These are phyloP conservation scores for Exophiala xenobiotica DNA, from an alignment of 2,329 filamentous ascomycete species.

Conservation along the genomic window DNA sequence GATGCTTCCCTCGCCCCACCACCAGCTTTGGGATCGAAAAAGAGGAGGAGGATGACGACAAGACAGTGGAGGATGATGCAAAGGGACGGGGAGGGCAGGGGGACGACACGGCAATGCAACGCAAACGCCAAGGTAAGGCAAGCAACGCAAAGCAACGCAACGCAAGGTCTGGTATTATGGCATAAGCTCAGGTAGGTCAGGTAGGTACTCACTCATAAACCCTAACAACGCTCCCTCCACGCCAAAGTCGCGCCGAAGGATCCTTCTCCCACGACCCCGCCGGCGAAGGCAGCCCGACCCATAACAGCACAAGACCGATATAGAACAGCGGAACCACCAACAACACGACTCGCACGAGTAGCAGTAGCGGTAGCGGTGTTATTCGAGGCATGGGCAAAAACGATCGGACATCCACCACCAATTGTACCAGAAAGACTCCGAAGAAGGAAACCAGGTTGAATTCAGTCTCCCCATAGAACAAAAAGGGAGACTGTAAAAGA, in stretches of 20 bases:
- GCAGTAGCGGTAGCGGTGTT: background rate
- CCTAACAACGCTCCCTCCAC: background rate
- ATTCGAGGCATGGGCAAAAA: slow-evolving; percentile 13
- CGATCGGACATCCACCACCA: no score
- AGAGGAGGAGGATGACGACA: no score
- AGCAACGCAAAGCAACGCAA: background rate
- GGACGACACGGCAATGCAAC: no score
- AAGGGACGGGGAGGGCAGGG: no score
- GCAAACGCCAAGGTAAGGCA: background rate
- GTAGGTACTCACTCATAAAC: slow-evolving; percentile 10
- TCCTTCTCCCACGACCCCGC: slow-evolving; percentile 4
- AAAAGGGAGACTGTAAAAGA: no score
- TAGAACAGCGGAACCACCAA: background rate
- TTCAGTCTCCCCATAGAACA: no score
- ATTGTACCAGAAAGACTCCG: no score
- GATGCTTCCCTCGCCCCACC: no score
- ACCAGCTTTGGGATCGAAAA: no score
- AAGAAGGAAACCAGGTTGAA: no score
- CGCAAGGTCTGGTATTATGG: background rate
- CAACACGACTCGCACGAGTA: background rate
- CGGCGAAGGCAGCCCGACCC: slow-evolving; percentile 6
- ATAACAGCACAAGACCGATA: slow-evolving; percentile 1
- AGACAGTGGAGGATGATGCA: no score
- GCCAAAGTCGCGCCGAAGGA: background rate
- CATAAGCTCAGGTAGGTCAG: background rate